These are phyloP conservation scores for Maudiozyma saulgeensis DNA, from an alignment of 805 yeast species.

Conservation along the genomic window DNA sequence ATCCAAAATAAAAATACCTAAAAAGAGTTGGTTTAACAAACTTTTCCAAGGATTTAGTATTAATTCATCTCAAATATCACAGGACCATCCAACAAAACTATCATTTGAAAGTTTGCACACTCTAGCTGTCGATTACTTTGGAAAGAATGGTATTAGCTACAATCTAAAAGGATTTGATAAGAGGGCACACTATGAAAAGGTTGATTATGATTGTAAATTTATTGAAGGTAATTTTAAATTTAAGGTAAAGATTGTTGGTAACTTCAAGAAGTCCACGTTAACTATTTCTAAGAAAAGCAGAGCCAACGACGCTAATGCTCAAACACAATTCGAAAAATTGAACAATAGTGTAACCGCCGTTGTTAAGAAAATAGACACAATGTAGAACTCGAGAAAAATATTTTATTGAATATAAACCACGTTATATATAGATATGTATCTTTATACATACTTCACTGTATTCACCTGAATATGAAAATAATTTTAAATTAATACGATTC, in stretches of 20 bases:
- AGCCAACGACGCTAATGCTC: constrained; percentile 5
- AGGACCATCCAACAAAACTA: constrained; percentile 17
- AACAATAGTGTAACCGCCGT: constrained; percentile 17
- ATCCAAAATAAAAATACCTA: neutral
- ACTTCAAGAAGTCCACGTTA: constrained; percentile 7
- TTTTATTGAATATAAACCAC: too few species aligned
- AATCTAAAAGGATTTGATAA: constrained; percentile 16
- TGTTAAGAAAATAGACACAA: constrained; percentile 7
- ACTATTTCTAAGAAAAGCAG: constrained; percentile 18
- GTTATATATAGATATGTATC: too few species aligned
- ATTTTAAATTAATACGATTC: too few species aligned
- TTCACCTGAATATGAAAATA: too few species aligned
- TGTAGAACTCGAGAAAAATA: neutral
- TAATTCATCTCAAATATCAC: constrained; percentile 4
- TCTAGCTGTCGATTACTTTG: constrained; percentile 20
- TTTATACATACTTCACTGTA: too few species aligned
- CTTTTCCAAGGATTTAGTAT: constrained; percentile 15
- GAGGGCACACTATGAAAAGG: constrained; percentile 11
- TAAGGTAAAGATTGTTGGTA: constrained; percentile 17
- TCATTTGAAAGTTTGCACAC: constrained; percentile 25
- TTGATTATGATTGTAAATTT: constrained; percentile 25
- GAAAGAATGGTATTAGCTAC: constrained; percentile 20
- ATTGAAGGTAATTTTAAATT: constrained; percentile 21
- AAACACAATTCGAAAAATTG: constrained; percentile 14
- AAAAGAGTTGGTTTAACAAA: constrained; percentile 20